phyloP scores from a whole-genome alignment of 2,329 filamentous ascomycete species.

The Fusarium globosum region DNA sequence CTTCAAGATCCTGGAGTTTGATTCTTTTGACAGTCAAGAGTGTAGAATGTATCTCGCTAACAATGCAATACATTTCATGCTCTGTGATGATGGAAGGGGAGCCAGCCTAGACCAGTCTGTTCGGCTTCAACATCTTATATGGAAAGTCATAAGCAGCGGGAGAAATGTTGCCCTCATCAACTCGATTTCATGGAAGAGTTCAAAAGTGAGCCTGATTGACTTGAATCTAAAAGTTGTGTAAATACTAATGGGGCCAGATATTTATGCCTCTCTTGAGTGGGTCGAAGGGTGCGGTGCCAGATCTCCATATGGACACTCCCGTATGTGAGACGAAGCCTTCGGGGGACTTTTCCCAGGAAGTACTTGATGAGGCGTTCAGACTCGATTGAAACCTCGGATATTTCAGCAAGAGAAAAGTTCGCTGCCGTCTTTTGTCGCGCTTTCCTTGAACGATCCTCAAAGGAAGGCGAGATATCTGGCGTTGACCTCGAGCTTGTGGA shows the following conservation, averaged over 20 bases:
- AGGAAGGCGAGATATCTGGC: not conserved
- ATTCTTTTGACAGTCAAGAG: not conserved
- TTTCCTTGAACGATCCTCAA: not conserved
- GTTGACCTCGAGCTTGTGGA: not conserved
- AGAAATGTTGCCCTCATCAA: not conserved
- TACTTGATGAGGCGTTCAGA: not conserved
- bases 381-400: rapidly evolving
- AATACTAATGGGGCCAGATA: not conserved
- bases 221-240: not conserved
- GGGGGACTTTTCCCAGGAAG: rapidly evolving
- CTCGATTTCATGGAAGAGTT: not conserved
- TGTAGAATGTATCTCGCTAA: not conserved
- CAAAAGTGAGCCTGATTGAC: not conserved
- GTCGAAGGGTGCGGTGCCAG: not conserved
- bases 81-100: not conserved
- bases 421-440: not conserved
- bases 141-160: not conserved
- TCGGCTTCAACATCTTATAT: not conserved
- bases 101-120: not conserved
- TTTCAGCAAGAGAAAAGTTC: not conserved
- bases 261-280: not conserved
- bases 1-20: not conserved
- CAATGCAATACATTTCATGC: not conserved
- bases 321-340: not conserved
- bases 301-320: not conserved